A percentile compares a stretch with the other conserved stretches of the same genome.
These are phyloP conservation scores for Trichoderma semiorbis DNA, from an alignment of 2,329 filamentous ascomycete genomes.

Conservation along the genomic window DNA sequence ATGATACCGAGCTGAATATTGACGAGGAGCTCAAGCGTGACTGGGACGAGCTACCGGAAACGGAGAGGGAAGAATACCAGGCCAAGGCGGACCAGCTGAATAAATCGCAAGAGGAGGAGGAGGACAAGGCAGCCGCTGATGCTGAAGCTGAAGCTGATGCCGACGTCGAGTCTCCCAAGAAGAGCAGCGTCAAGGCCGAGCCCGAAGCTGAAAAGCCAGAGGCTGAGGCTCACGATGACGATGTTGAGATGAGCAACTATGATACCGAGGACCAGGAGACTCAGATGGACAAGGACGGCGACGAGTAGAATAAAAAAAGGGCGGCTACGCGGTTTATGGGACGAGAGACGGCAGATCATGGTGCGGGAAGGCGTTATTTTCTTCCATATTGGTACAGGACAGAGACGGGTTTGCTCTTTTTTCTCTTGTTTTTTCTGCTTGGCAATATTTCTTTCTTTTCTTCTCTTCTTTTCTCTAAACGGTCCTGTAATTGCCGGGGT, in stretches of 20 bases:
- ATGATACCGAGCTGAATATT: conserved; percentile 36
- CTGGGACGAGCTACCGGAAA: conserved; percentile 53
- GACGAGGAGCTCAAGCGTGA: conserved; percentile 54
- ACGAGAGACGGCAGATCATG: background rate
- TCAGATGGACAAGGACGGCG: conserved; percentile 34
- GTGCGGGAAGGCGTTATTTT: conserved; percentile 7
- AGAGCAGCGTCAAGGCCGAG: conserved; percentile 22
- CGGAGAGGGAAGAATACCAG: conserved; percentile 49
- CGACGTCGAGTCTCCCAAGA: conserved; percentile 10
- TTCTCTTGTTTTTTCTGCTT: background rate
- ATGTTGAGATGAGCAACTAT: conserved; percentile 48
- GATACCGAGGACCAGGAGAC: conserved; percentile 42
- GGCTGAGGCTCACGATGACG: conserved; percentile 42
- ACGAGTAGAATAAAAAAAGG: conserved; percentile 29
- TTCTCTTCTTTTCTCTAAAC: background rate
- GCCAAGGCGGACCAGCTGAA: conserved; percentile 30
- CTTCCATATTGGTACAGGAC: background rate
- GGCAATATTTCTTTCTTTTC: background rate
- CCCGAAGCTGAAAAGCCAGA: conserved; percentile 30
- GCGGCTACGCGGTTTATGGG: background rate
- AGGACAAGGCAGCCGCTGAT: conserved; percentile 17
- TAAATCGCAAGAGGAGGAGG: conserved; percentile 22
- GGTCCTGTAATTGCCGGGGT: background rate
- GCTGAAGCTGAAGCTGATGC: background rate
- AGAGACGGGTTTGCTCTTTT: background rate